Evolutionary conservation across 176 grass and related monocot genomes (phyloP).

Genomic region (Tillandsia leiboldiana): DNA sequence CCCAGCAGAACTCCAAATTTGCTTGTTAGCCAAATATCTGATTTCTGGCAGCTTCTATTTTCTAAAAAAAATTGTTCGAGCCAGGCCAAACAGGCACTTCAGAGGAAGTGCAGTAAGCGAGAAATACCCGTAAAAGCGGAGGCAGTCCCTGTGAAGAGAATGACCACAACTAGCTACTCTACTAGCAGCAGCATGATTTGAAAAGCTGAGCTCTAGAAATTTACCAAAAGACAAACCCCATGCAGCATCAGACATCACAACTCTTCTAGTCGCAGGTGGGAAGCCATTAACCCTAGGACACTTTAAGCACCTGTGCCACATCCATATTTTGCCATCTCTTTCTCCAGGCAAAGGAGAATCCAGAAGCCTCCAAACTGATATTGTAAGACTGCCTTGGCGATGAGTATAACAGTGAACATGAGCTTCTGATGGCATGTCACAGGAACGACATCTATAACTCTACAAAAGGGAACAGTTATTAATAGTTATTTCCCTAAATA

Average conservation of each 20-base stretch:
- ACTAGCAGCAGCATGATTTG: conserved; percentile 95
- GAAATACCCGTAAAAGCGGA: conserved; percentile 93
- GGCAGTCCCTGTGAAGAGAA: conserved; percentile 96
- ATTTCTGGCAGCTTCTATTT: no score
- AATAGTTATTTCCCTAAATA: not conserved
- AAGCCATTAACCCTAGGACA: conserved; percentile 63
- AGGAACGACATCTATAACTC: conserved; percentile 62
- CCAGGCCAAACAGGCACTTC: not conserved
- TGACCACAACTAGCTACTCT: conserved; percentile 98
- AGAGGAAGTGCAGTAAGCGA: not conserved
- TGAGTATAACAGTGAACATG: conserved; percentile 97
- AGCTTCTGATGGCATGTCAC: conserved; percentile 82
- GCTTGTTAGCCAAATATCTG: no score
- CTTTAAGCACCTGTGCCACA: conserved; percentile 94
- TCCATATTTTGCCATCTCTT: conserved; percentile 89
- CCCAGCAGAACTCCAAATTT: no score
- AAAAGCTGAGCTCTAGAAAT: conserved; percentile 99
- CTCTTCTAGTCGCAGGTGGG: conserved; percentile 84
- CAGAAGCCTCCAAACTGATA: conserved; percentile 77
- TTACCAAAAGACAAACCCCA: conserved; percentile 98
- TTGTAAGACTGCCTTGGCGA: conserved; percentile 85
- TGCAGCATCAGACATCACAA: conserved; percentile 99
- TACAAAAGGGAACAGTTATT: conserved; percentile 28
- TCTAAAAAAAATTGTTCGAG: not conserved
- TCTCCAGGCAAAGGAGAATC: conserved; percentile 50